These are phyloP conservation scores for Hanseniaspora thailandica DNA, from an alignment of 805 yeast genomes.

Conservation along the genomic window DNA sequence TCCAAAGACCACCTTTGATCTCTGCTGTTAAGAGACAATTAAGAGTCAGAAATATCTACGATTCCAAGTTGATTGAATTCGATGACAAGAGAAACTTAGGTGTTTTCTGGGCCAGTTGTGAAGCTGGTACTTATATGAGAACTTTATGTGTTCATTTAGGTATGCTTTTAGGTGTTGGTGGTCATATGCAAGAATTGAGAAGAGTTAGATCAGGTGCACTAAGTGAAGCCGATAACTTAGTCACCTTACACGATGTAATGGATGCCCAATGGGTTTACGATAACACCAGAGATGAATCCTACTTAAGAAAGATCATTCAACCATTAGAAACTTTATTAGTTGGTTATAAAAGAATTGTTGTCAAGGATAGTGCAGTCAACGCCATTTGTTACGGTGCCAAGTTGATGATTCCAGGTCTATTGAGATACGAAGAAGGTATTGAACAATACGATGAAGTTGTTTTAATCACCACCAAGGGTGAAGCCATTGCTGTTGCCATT, in stretches of 20 bases:
- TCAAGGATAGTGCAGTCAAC: constrained; percentile 87
- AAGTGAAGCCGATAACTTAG: constrained; percentile 79
- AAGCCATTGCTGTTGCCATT: constrained; percentile 95
- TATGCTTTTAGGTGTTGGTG: constrained; percentile 96
- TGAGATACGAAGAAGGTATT: constrained; percentile 94
- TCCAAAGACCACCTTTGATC: constrained; percentile 98
- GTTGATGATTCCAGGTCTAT: constrained; percentile 95
- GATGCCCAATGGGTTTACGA: constrained; percentile 98
- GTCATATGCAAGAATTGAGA: constrained; percentile 99
- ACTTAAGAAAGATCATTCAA: constrained; percentile 82
- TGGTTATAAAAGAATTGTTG: constrained; percentile 95
- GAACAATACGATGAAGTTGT: constrained; percentile 97
- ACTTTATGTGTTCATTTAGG: constrained; percentile 97
- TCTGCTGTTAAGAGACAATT: constrained; percentile 98
- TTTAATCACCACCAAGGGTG: constrained; percentile 97
- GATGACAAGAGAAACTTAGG: constrained; percentile 94
- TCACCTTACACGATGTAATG: constrained; percentile 90
- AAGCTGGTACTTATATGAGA: constrained; percentile 99
- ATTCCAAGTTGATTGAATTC: constrained; percentile 87
- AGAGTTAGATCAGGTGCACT: constrained; percentile 97
- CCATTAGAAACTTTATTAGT: constrained; percentile 88
- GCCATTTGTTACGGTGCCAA: constrained; percentile 98
- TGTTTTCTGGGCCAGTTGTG: constrained; percentile 99
- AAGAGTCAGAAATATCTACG: constrained; percentile 95
- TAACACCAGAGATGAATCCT: constrained; percentile 92